phyloP scores from a whole-genome alignment of 352 stramenopile genomes.

The Pelagophyceae sp. region DNA sequence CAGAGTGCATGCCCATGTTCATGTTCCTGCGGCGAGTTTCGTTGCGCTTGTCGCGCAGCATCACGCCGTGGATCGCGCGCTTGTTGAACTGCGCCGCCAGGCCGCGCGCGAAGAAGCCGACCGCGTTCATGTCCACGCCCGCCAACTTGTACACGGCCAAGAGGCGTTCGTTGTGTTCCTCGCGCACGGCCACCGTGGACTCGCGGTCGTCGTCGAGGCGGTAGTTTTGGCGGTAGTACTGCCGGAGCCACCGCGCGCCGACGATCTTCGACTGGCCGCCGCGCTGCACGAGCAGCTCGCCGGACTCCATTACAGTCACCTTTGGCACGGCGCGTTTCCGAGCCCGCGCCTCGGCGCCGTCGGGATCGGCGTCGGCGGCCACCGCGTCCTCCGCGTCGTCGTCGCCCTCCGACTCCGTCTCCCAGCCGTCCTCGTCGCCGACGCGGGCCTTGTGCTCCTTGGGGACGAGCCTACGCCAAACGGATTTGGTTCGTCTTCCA shows the following conservation, averaged over 20 bases:
- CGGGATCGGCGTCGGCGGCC: constrained; percentile 10
- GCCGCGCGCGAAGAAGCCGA: background rate
- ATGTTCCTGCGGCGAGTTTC: background rate
- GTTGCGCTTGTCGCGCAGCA: background rate
- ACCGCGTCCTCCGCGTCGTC: constrained; percentile 22
- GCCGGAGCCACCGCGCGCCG: constrained; percentile 29
- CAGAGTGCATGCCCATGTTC: background rate
- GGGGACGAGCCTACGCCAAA: no score
- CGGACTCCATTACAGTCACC: background rate
- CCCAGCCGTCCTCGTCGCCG: constrained; percentile 41
- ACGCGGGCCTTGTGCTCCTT: background rate
- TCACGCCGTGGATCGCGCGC: background rate
- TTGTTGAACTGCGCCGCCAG: constrained; percentile 7
- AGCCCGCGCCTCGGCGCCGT: constrained; percentile 2
- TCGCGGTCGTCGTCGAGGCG: constrained; percentile 61
- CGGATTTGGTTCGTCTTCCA: no score
- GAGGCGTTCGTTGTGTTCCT: background rate
- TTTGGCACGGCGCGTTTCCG: background rate
- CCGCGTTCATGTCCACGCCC: background rate
- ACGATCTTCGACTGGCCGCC: background rate
- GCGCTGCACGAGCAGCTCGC: background rate
- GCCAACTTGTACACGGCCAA: background rate
- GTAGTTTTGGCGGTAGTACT: constrained; percentile 73
- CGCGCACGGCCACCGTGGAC: background rate
- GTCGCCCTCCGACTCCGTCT: constrained; percentile 21